Base-by-base conservation (phyloP, 495 filamentous ascomycete genomes). In the Cercophora scortea region DNA sequence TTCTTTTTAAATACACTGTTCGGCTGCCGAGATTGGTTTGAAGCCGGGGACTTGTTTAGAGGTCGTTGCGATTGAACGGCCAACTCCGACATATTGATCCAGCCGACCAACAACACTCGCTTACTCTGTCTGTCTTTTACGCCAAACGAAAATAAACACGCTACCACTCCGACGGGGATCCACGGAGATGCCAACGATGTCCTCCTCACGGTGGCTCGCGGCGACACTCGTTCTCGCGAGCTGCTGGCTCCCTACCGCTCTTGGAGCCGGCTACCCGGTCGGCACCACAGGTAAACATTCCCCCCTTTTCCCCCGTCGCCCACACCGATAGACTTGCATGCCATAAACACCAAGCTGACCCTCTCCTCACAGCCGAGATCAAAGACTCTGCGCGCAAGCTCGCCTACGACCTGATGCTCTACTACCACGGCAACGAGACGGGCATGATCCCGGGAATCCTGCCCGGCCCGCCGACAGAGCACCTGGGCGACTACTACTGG, bases 401-500 rank as follows among this genome's bases (percentile, higher is more conserved):
- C 44, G 84, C 85, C 13, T 73, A 77, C 63, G 80, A 82, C 53
- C 73, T 88, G 70, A 81, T 89, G 70, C 69, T 67, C 38, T 79
- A 76, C 56, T 89, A 90, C 65, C 71, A 82, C 50, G 79, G 79
- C 45, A 81, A 85, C 57, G 61, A 79, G 49, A 69, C 78, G 4
- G 83, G 81, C 45, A 70, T 79, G 45, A 82, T 80, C 13, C 82
- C 83, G 9, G 87, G 87, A 41, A 80, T 88, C 42, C 69, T 89
- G 16, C 77, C 79, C 13, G 74, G 72, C 0, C 76, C 76, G 11
- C 78, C 76, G 10, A 60, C 59, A 1, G 60, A 63, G 15, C 70
- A 75, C 9, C 70, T 66, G 32, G 74, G 74, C 53, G 63, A 66
- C 55, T 76, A 77, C 55, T 77, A 74, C 65, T 90, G 86, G 86